These are phyloP conservation scores for Leccinum sublutescens DNA, from an alignment of 768 basidiomycete genomes.

Conservation along the genomic window DNA sequence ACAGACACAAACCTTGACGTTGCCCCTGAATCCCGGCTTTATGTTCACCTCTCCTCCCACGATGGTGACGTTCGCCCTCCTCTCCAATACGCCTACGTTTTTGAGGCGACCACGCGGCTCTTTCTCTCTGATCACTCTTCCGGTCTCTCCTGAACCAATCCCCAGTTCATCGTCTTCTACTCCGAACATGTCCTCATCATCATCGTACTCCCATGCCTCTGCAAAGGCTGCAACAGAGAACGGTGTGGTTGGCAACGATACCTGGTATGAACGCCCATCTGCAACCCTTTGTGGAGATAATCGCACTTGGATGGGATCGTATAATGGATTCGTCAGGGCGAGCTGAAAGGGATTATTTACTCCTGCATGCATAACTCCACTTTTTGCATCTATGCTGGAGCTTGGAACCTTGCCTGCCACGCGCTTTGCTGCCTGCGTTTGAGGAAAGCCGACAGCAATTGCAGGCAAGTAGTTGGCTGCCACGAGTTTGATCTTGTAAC, in stretches of 20 bases:
- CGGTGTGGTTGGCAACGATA: slow-evolving; percentile 72
- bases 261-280: slow-evolving; percentile 54
- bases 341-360: slow-evolving; percentile 85
- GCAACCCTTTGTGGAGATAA: slow-evolving; percentile 68
- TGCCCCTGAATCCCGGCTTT: slow-evolving; percentile 72
- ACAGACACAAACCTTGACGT: slow-evolving; percentile 62
- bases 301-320: slow-evolving; percentile 93
- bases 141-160: slow-evolving; percentile 31
- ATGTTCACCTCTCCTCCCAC: slow-evolving; percentile 89
- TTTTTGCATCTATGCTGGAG: slow-evolving; percentile 38
- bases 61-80: slow-evolving; percentile 84
- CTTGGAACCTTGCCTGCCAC: slow-evolving; percentile 37
- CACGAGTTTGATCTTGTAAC: slow-evolving; percentile 97
- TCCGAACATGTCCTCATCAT: slow-evolving; percentile 83
- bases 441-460: slow-evolving; percentile 71
- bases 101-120: slow-evolving; percentile 48
- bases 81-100: slow-evolving; percentile 81
- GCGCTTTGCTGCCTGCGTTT: slow-evolving; percentile 40
- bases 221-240: slow-evolving; percentile 90
- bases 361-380: slow-evolving; percentile 62
- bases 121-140: slow-evolving; percentile 44
- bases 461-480: slow-evolving; percentile 93
- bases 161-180: slow-evolving; percentile 40
- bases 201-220: slow-evolving; percentile 98
- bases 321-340: slow-evolving; percentile 90